Conservation (phyloP, 495 filamentous ascomycete genomes). For the Stereocaulon alpinum region DNA sequence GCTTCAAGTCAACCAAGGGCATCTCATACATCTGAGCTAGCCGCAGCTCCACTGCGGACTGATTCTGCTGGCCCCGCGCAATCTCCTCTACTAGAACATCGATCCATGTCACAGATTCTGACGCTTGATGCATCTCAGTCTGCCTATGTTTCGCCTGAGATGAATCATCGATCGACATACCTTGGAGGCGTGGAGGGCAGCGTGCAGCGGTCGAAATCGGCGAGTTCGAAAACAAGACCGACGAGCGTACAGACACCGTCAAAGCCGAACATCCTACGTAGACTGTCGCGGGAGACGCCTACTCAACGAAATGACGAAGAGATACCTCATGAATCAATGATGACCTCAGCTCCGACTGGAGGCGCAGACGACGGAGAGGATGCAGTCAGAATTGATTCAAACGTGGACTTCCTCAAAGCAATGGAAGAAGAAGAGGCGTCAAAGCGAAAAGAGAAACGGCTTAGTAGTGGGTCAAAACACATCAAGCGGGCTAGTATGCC, state of each 20-base stretch:
- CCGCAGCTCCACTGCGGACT: slow-evolving; percentile 23
- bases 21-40: slow-evolving; percentile 22
- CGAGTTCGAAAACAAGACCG: slow-evolving; percentile 53
- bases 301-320: slow-evolving; percentile 13
- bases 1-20: slow-evolving; percentile 45
- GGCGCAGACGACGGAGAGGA: slow-evolving; percentile 39
- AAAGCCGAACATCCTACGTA: slow-evolving; percentile 54
- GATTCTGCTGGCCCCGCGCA: slow-evolving; percentile 20
- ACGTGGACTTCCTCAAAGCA: slow-evolving; percentile 75
- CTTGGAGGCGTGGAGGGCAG: slow-evolving; percentile 48
- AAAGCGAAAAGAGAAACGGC: slow-evolving; percentile 61
- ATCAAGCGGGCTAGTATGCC: slow-evolving; percentile 73
- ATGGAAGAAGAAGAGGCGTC: slow-evolving; percentile 62
- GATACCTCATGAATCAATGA: slow-evolving; percentile 25
- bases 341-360: slow-evolving; percentile 29
- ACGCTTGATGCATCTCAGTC: slow-evolving; percentile 36
- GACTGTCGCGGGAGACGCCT: slow-evolving; percentile 16
- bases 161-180: slow-evolving; percentile 22
- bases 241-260: slow-evolving; percentile 69
- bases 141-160: slow-evolving; percentile 74
- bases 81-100: slow-evolving; percentile 35
- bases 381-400: slow-evolving; percentile 67
- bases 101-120: slow-evolving; percentile 43
- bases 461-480: slow-evolving; percentile 53
- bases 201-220: slow-evolving; percentile 51